A percentile compares a stretch with the other conserved stretches of the same genome.
phyloP scores from a whole-genome alignment of 2,329 filamentous ascomycete genomes.

The Aspergillus jensenii region DNA sequence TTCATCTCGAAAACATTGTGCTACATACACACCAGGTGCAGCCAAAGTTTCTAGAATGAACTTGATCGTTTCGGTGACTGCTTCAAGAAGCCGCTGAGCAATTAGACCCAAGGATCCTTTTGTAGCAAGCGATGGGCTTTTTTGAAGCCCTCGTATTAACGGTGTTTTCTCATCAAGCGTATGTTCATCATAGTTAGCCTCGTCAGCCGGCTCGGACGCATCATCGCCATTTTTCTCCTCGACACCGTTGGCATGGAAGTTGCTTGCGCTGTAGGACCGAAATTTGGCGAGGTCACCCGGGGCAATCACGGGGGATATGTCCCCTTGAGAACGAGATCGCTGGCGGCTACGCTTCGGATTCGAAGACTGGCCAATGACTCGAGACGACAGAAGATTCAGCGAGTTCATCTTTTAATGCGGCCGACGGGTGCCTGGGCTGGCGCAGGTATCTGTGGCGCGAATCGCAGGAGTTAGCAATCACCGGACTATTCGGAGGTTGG shows the following conservation, averaged over 20 bases:
- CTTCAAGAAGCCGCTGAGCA: conserved; percentile 68
- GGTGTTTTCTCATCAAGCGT: conserved; percentile 67
- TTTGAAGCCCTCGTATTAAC: conserved; percentile 53
- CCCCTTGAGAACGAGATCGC: conserved; percentile 55
- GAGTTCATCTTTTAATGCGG: conserved; percentile 80
- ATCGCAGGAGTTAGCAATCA: conserved; percentile 20
- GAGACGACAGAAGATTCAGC: conserved; percentile 86
- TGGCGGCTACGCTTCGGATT: conserved; percentile 49
- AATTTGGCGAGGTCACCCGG: conserved; percentile 37
- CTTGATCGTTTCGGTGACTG: conserved; percentile 72
- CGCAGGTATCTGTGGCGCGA: conserved; percentile 34
- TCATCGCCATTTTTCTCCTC: conserved; percentile 30
- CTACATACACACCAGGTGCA: conserved; percentile 77
- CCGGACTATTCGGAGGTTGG: conserved; percentile 1
- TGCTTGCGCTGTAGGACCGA: conserved; percentile 45
- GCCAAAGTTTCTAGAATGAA: conserved; percentile 77
- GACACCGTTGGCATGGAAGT: conserved; percentile 33
- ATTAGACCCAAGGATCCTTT: conserved; percentile 50
- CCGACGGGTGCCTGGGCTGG: conserved; percentile 47
- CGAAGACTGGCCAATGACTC: conserved; percentile 66
- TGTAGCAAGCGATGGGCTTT: conserved; percentile 36
- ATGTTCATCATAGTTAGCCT: conserved; percentile 29
- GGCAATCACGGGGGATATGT: conserved; percentile 35
- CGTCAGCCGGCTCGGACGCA: conserved; percentile 21
- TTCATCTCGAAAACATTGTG: conserved; percentile 80